Evolutionary conservation across 768 basidiomycete species (phyloP).

Genomic region (Kwoniella pini): DNA sequence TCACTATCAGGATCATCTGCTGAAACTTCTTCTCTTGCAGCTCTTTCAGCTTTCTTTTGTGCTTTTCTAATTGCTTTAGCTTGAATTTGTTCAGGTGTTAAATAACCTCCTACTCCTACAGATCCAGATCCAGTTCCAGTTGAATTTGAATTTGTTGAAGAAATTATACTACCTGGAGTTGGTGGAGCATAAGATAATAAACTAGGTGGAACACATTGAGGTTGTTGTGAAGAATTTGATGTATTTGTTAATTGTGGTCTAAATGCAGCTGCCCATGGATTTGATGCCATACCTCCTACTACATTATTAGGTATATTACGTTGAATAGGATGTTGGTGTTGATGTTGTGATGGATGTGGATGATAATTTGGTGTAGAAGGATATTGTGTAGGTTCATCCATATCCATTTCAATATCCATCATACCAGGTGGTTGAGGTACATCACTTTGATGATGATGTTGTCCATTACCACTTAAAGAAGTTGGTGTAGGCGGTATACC

Average conservation of each 20-base stretch:
- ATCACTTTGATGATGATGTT: constrained; percentile 25
- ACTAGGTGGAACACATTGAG: constrained; percentile 43
- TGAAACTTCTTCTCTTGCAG: constrained; percentile 38
- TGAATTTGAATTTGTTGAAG: not conserved
- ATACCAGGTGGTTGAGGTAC: constrained; percentile 51
- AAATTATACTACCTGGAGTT: constrained; percentile 8
- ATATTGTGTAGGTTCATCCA: constrained; percentile 40
- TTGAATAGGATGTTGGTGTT: constrained; percentile 1
- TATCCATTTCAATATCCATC: constrained; percentile 56
- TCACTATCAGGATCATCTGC: constrained; percentile 45
- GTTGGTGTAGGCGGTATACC: constrained; percentile 23
- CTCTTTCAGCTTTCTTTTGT: constrained; percentile 41
- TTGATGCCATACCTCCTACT: constrained; percentile 10
- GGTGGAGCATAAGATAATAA: constrained; percentile 39
- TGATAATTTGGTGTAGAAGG: constrained; percentile 12
- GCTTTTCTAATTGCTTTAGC: constrained; percentile 46
- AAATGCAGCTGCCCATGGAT: constrained; percentile 45
- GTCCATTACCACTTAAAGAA: not conserved
- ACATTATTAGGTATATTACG: not conserved
- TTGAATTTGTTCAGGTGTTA: constrained; percentile 23
- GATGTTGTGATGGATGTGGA: not conserved
- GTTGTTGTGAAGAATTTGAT: constrained; percentile 10
- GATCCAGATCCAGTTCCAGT: not conserved
- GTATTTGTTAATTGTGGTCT: constrained; percentile 18
- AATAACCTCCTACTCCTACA: not conserved